phyloP scores from a whole-genome alignment of 2,329 filamentous ascomycete species.

The Hypoxylon sp. region DNA sequence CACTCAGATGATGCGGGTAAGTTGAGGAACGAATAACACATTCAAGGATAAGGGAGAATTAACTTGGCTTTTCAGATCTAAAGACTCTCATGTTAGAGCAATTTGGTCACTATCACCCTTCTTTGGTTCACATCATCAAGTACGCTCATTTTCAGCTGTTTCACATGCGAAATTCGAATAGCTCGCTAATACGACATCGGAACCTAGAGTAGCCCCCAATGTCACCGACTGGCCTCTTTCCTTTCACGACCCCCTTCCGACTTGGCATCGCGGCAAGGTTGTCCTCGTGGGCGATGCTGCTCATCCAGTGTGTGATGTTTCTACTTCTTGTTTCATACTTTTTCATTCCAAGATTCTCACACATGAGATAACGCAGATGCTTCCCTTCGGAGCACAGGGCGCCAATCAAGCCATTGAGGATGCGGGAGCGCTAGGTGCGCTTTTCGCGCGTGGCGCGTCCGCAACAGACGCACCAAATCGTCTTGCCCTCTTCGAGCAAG shows the following conservation, averaged over 20 bases:
- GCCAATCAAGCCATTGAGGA: slow-evolving; percentile 56
- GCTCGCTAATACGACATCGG: slow-evolving; percentile 5
- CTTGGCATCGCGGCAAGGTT: slow-evolving; percentile 47
- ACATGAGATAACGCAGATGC: slow-evolving; percentile 45
- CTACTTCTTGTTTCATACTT: neutral
- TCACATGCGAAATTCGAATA: neutral
- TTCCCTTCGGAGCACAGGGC: slow-evolving; percentile 53
- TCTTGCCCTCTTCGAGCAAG: slow-evolving; percentile 46
- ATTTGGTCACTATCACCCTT: slow-evolving; percentile 49
- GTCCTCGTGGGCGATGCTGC: slow-evolving; percentile 55
- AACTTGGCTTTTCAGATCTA: slow-evolving; percentile 24
- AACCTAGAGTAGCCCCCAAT: slow-evolving; percentile 27
- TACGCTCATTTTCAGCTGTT: slow-evolving; percentile 32
- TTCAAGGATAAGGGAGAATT: neutral
- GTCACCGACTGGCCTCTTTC: slow-evolving; percentile 50
- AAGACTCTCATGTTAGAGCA: slow-evolving; percentile 48
- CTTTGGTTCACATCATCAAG: slow-evolving; percentile 45
- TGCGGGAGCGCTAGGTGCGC: slow-evolving; percentile 50
- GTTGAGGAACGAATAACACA: neutral
- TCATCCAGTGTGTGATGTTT: slow-evolving; percentile 49
- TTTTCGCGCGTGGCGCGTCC: slow-evolving; percentile 41
- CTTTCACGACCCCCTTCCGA: slow-evolving; percentile 49
- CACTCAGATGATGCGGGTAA: slow-evolving; percentile 37
- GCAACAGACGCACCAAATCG: slow-evolving; percentile 37
- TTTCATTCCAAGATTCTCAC: neutral